A percentile compares a stretch with the other conserved stretches of the same genome.
Evolutionary conservation across 1,284 basidiomycete species (phyloP).

Genomic region (Apiotrichum sp.): DNA sequence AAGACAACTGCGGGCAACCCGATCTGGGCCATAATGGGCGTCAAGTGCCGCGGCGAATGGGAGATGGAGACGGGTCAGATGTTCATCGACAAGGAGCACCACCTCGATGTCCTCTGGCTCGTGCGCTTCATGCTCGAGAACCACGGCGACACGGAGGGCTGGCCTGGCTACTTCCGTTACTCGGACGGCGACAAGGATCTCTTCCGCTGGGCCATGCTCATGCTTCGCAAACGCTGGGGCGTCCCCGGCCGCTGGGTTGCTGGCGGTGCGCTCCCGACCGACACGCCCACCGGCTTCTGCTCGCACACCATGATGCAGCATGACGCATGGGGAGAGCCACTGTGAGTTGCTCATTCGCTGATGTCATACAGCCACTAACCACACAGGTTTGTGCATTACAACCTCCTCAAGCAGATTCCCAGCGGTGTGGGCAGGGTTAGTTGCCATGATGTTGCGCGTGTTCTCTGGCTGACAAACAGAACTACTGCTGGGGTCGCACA

Average conservation of each 20-base stretch:
- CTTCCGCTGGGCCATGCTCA: constrained; percentile 50
- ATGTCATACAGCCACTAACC: not conserved
- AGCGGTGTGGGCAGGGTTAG: constrained; percentile 34
- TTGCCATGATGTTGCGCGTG: no score
- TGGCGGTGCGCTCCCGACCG: constrained; percentile 43
- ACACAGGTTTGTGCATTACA: constrained; percentile 49
- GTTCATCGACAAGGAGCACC: constrained; percentile 49
- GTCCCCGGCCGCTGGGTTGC: constrained; percentile 50
- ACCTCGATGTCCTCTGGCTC: constrained; percentile 49
- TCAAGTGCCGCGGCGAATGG: constrained; percentile 52
- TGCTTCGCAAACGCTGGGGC: constrained; percentile 52
- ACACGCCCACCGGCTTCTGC: constrained; percentile 43
- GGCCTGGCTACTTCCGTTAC: constrained; percentile 47
- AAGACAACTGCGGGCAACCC: constrained; percentile 47
- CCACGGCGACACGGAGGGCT: constrained; percentile 22
- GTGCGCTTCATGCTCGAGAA: constrained; percentile 48
- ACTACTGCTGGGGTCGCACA: constrained; percentile 46
- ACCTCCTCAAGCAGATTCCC: constrained; percentile 50
- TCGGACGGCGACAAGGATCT: constrained; percentile 53
- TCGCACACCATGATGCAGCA: constrained; percentile 51
- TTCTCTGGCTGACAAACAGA: constrained; percentile 3
- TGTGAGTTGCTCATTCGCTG: constrained; percentile 8
- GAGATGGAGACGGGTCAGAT: constrained; percentile 51
- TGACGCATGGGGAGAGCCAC: constrained; percentile 45
- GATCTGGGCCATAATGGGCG: constrained; percentile 50